Evolutionary conservation across 106 monocot species (phyloP), one percentile per base, ranked within the genome.

Genomic region (Phalaenopsis equestris): DNA sequence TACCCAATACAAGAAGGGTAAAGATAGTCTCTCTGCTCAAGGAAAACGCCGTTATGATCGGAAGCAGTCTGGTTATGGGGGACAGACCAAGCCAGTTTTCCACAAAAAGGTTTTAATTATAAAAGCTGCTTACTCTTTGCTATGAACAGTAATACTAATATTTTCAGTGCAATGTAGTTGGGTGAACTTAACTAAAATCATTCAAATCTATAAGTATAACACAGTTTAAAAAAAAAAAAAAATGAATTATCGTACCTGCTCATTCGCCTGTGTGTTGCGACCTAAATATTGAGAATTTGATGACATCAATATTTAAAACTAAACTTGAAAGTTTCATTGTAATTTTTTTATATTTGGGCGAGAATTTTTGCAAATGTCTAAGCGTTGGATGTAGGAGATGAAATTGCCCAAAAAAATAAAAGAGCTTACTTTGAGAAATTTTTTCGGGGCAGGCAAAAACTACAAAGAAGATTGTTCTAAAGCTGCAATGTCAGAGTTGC

Each of bases 401-500:
- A 43, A 43, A 43, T 43, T 43, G 6, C 43, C 43, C 42, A 2
- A 73, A 73, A 42, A 16, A n/a, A 70, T 11, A n/a, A 42, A 41
- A 42, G 42, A 5, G 5, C 42, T 73, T 42, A 18, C n/a, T 15
- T 36, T 70, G 24, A 70, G 8, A 37, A 30, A 70, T 24, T 67
- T 77, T 77, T 19, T 73, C 18, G 30, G 21, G 23, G 57, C 83
- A 95, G 95, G 95, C 95, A 2, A 95, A 95, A 87, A 95, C 95
- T 15, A 92, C 95, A 16, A 92, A 95, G 89, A 92, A 92, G 78
- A 92, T 95, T 82, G 92, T 95, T 68, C 75, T 90, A 77, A 95
- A 90, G 84, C 82, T 95, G 77, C 95, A 94, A 58, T 94, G 94
- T 75, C 95, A 92, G 84, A 90, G 87, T 76, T 95, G 95, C 90